These are phyloP conservation scores for Suillus subluteus DNA, from an alignment of 768 basidiomycete species.

Conservation along the genomic window DNA sequence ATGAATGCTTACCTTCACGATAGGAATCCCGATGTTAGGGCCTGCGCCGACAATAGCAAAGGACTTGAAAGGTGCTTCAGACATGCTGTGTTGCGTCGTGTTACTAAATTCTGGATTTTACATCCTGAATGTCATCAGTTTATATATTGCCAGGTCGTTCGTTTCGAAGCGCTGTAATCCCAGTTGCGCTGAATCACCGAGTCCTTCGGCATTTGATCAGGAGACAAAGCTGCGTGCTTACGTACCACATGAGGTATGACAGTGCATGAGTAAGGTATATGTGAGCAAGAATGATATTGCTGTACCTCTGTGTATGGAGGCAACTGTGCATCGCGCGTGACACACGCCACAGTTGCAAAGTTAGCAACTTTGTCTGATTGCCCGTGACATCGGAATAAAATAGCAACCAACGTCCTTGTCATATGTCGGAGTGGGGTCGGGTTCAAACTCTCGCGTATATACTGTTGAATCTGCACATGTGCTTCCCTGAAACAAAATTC, in stretches of 20 bases:
- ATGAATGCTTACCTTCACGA: constrained; percentile 10
- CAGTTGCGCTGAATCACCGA: not conserved
- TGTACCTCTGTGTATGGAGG: too few relatives aligned
- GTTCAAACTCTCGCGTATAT: too few relatives aligned
- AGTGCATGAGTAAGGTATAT: not conserved
- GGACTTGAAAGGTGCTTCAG: constrained; percentile 11
- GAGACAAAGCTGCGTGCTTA: not conserved
- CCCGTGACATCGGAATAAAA: too few relatives aligned
- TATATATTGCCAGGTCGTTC: not conserved
- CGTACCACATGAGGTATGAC: not conserved
- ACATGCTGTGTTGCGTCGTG: constrained; percentile 2
- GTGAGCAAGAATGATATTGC: not conserved
- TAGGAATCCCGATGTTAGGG: constrained; percentile 14
- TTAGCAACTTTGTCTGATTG: too few relatives aligned
- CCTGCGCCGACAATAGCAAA: constrained; percentile 16
- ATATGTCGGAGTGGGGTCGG: too few relatives aligned
- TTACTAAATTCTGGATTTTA: not conserved
- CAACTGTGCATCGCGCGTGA: too few relatives aligned
- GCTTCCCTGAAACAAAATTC: too few relatives aligned
- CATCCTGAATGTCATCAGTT: constrained; percentile 12
- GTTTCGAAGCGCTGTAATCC: not conserved
- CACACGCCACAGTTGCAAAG: too few relatives aligned
- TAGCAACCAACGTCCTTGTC: too few relatives aligned
- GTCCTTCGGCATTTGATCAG: constrained; percentile 1
- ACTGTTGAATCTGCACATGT: too few relatives aligned